These are phyloP conservation scores for Paxillus ammoniavirescens DNA, from an alignment of 768 basidiomycete genomes.

Conservation along the genomic window DNA sequence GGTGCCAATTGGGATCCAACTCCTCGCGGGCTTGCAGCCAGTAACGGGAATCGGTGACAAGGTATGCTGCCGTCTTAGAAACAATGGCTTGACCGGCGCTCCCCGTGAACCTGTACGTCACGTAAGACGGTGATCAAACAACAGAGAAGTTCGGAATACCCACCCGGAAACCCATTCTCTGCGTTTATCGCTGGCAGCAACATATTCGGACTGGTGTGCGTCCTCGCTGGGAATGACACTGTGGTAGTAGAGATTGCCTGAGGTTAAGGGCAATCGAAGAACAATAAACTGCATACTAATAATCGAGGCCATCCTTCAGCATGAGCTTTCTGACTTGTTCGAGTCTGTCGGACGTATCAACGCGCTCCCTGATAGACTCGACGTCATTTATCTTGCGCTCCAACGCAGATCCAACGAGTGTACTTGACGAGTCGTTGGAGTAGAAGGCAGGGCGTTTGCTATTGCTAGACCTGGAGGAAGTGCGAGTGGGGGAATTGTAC, in stretches of 20 bases:
- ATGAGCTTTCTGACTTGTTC: conserved; percentile 64
- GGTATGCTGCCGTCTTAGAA: conserved; percentile 63
- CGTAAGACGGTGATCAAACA: conserved; percentile 14
- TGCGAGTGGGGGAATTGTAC: conserved; percentile 33
- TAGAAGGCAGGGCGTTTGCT: conserved; percentile 42
- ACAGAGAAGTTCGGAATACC: conserved; percentile 34
- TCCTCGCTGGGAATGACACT: conserved; percentile 80
- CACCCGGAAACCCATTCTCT: conserved; percentile 78
- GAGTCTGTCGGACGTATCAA: conserved; percentile 60
- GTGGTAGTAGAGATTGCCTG: conserved; percentile 5
- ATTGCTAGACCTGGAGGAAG: conserved; percentile 39
- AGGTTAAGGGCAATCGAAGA: conserved; percentile 5
- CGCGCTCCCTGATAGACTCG: conserved; percentile 48
- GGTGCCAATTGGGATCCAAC: conserved; percentile 70
- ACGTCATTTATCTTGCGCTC: conserved; percentile 69
- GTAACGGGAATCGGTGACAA: conserved; percentile 80
- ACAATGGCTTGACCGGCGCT: conserved; percentile 73
- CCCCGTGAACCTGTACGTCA: conserved; percentile 52
- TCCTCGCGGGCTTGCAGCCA: conserved; percentile 76
- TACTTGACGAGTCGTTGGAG: conserved; percentile 66
- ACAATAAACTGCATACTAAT: conserved; percentile 55
- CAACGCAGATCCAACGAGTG: conserved; percentile 71
- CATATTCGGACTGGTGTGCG: conserved; percentile 82
- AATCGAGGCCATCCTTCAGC: conserved; percentile 66
- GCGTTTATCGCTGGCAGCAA: conserved; percentile 72